phyloP scores from a whole-genome alignment of 352 stramenopile genomes.

The Phytophthora tentaculata region DNA sequence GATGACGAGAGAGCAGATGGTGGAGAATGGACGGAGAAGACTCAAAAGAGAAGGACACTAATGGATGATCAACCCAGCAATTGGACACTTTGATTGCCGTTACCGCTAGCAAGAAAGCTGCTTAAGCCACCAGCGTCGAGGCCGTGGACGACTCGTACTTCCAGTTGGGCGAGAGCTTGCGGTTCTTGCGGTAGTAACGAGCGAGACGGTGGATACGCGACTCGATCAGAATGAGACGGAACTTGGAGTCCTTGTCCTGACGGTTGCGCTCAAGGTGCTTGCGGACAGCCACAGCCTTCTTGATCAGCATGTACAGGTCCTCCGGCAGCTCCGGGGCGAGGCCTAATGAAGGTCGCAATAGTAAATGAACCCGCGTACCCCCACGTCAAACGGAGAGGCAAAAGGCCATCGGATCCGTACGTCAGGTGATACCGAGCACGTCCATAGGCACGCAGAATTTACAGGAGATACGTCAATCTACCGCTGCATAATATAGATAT shows the following conservation, averaged over 20 bases:
- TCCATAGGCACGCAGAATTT: conserved; percentile 20
- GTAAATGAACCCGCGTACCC: conserved; percentile 82
- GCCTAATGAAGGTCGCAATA: conserved; percentile 47
- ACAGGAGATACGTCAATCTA: conserved; percentile 19
- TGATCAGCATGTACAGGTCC: conserved; percentile 99
- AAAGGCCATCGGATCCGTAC: conserved; percentile 60
- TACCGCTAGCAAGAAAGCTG: conserved; percentile 34
- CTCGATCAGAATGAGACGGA: conserved; percentile 99
- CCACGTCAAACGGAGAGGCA: conserved; percentile 82
- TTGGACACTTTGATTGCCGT: conserved; percentile 35
- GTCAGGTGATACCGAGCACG: conserved; percentile 87
- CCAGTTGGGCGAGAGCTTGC: conserved; percentile 99
- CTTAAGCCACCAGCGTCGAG: conserved; percentile 98
- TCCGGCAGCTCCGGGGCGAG: conserved; percentile 99
- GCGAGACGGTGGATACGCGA: conserved; percentile 98
- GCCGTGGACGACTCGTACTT: conserved; percentile 99
- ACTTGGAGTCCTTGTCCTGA: conserved; percentile 99
- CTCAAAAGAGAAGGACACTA: background rate
- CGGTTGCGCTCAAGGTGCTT: conserved; percentile 99
- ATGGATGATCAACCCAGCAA: conserved; percentile 49
- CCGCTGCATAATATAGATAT: background rate
- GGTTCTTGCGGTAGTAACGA: conserved; percentile 99
- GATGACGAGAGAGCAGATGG: conserved; percentile 28
- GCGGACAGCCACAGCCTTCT: conserved; percentile 99
- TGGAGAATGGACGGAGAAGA: conserved; percentile 40